Evolutionary conservation across 805 yeast genomes (phyloP).

Genomic region (Candida sithepensis): DNA sequence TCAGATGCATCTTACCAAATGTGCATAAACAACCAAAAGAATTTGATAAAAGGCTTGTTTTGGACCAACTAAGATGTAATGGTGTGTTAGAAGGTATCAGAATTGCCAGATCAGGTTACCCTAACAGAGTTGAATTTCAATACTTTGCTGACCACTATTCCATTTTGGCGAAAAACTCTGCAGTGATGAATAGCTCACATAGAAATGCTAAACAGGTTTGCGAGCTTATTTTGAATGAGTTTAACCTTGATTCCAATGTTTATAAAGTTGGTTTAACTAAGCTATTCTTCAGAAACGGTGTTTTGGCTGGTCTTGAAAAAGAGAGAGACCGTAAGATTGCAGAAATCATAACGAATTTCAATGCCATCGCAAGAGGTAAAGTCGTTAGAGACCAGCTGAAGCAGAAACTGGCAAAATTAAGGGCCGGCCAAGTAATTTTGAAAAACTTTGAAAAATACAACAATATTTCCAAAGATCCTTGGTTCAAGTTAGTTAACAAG

Average conservation of each 20-base stretch:
- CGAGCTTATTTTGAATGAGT: slow-evolving; percentile 59
- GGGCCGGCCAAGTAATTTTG: slow-evolving; percentile 68
- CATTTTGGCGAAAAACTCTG: slow-evolving; percentile 52
- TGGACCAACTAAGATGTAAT: slow-evolving; percentile 89
- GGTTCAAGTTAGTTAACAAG: slow-evolving; percentile 72
- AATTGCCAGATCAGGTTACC: slow-evolving; percentile 95
- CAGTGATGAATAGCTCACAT: slow-evolving; percentile 28
- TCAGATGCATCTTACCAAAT: slow-evolving; percentile 93
- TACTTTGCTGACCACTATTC: slow-evolving; percentile 76
- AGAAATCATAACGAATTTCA: slow-evolving; percentile 54
- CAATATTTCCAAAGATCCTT: slow-evolving; percentile 52
- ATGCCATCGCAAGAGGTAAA: slow-evolving; percentile 64
- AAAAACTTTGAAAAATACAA: slow-evolving; percentile 54
- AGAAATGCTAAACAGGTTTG: slow-evolving; percentile 59
- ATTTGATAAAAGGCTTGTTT: slow-evolving; percentile 72
- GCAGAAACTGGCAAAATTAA: slow-evolving; percentile 51
- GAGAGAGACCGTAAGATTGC: slow-evolving; percentile 64
- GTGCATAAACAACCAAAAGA: slow-evolving; percentile 62
- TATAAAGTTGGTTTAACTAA: slow-evolving; percentile 71
- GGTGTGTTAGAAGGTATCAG: slow-evolving; percentile 98
- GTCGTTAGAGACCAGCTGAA: slow-evolving; percentile 47
- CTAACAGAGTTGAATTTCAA: slow-evolving; percentile 81
- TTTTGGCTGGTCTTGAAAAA: slow-evolving; percentile 73
- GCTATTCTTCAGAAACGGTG: slow-evolving; percentile 73
- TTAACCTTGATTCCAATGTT: slow-evolving; percentile 54